Base-by-base conservation (phyloP, 305 asterid species). In the Plantago coronopus region DNA sequence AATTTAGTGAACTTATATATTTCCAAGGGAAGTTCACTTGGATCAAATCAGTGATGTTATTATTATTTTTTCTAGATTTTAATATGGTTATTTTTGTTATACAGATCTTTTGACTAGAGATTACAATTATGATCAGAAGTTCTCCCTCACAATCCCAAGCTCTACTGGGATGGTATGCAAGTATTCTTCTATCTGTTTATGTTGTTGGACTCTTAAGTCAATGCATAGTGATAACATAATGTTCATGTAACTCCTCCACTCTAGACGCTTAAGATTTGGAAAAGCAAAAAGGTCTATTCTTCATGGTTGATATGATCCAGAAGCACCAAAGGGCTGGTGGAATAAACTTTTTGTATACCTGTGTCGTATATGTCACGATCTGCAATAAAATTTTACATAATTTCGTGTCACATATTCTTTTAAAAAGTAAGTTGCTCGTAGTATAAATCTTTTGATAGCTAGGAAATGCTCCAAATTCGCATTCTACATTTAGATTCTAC, bases 91-190 rank as follows among this genome's bases (percentile, higher is more conserved):
- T 68, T 66, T 57, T 55, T 74, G 23, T 10, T 59, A 14, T 68
- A 27, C 94, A 89, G 97, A 84, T 77, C 91, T 86, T 70, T 78
- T 89, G 83, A 82, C 79, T 70, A 89, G 72, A 77, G 95, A 89
- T 69, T 89, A 86, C 82, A 84, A 77, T 70, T 84, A 86, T 82
- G 95, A 84, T 67, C 97, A 84, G 85, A 86, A 84, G 81, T 75
- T 89, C 75, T 76, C 88, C 72, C 68, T 89, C 54, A 61, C 86
- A 44, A 48, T 82, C 54, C 95, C 95, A 57, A 86, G 86, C 74
- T 71, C 91, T 48, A 81, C 79, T n/a, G 97, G 94, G 64, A 68
- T 76, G 97, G 97, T 89, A 86, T 55, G 45, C n/a, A n/a, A n/a
- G 6, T 62, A 17, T 1, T 63, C 38, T 59, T 13, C 10, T 25